Evolutionary conservation across 495 filamentous ascomycete genomes (phyloP).

Genomic region (Penicillium antarcticum): DNA sequence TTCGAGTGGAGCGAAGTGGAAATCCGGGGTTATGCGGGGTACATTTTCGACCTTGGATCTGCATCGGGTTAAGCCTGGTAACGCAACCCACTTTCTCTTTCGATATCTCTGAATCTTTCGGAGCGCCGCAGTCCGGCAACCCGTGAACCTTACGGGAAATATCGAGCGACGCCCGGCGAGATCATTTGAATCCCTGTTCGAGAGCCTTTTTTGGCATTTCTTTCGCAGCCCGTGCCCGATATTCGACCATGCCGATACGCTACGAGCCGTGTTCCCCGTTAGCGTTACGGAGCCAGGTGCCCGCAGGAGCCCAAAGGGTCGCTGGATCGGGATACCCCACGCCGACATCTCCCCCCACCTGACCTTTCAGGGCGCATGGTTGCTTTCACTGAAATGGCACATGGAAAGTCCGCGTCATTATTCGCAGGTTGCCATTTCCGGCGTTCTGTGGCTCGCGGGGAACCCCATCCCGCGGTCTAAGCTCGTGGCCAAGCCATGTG

Average conservation of each 20-base stretch:
- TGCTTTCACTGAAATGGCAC: neutral
- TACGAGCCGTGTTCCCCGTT: too few species aligned
- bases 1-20: neutral
- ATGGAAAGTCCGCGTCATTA: neutral
- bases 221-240: too few species aligned
- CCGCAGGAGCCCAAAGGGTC: too few species aligned
- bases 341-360: too few species aligned
- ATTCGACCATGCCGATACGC: too few species aligned
- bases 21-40: neutral
- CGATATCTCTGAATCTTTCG: neutral
- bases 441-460: constrained; percentile 6
- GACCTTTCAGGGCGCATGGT: too few species aligned
- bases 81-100: neutral
- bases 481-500: constrained; percentile 19
- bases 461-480: neutral
- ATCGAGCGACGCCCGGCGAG: neutral
- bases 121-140: neutral
- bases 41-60: neutral
- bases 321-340: too few species aligned
- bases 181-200: too few species aligned
- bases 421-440: constrained; percentile 4
- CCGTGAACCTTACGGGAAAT: neutral
- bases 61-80: neutral
- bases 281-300: too few species aligned
- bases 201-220: too few species aligned